phyloP scores from a whole-genome alignment of 2,329 filamentous ascomycete genomes.

The Colletotrichum sp. region DNA sequence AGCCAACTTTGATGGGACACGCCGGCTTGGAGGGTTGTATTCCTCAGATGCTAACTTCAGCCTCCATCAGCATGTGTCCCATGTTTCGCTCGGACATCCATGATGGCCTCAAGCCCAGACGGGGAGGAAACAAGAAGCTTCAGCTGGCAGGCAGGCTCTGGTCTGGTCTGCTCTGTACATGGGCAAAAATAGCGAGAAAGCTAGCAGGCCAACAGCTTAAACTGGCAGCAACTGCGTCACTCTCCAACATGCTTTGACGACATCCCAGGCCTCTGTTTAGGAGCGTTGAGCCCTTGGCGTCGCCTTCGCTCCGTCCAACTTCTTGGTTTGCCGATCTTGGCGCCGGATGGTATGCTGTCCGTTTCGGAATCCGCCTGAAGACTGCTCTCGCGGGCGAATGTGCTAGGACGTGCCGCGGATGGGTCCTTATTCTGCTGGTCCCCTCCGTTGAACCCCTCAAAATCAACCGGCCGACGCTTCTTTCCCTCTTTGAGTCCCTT shows the following conservation, averaged over 20 bases:
- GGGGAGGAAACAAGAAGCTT: neutral
- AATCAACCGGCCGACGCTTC: neutral
- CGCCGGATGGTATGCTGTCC: slow-evolving; percentile 9
- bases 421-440: neutral
- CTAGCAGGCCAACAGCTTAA: neutral
- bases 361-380: slow-evolving; percentile 3
- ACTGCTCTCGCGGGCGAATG: neutral
- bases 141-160: neutral
- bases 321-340: slow-evolving; percentile 16
- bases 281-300: slow-evolving; percentile 8
- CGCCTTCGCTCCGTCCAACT: slow-evolving; percentile 12
- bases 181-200: neutral
- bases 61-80: slow-evolving; percentile 14
- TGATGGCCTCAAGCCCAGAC: slow-evolving; percentile 4
- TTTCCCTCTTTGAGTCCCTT: neutral
- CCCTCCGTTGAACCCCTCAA: neutral
- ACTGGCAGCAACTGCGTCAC: neutral
- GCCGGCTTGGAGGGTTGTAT: neutral
- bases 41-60: neutral
- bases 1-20: neutral
- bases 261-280: neutral
- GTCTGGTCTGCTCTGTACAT: neutral
- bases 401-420: neutral
- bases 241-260: neutral
- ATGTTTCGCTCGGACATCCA: slow-evolving; percentile 6